Evolutionary conservation across 768 basidiomycete genomes (phyloP).

Genomic region (Hygrophorus russula): DNA sequence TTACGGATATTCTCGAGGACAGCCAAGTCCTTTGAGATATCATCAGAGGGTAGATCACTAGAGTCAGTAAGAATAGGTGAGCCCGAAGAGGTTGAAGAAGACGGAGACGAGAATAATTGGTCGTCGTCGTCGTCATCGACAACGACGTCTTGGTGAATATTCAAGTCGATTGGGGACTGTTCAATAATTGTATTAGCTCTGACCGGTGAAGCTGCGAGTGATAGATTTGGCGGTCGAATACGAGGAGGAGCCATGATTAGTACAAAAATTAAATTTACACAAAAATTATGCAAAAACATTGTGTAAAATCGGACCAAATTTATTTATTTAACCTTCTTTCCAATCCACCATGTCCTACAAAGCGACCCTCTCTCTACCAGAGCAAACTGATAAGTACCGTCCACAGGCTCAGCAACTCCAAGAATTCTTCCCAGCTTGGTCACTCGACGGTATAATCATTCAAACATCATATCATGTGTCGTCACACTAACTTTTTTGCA

Average conservation of each 20-base stretch:
- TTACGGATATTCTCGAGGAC: constrained; percentile 58
- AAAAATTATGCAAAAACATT: too few relatives aligned
- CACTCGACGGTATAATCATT: constrained; percentile 45
- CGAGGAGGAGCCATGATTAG: not conserved
- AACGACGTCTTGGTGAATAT: not conserved
- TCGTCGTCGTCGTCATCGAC: constrained; percentile 2
- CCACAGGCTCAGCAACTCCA: constrained; percentile 49
- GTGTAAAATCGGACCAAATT: too few relatives aligned
- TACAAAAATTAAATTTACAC: too few relatives aligned
- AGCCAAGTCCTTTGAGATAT: constrained; percentile 56
- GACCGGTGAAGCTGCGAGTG: not conserved
- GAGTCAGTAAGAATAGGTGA: constrained; percentile 8
- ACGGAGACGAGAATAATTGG: not conserved
- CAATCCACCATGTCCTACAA: constrained; percentile 44
- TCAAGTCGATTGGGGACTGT: not conserved
- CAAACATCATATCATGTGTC: constrained; percentile 12
- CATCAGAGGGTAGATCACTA: constrained; percentile 33
- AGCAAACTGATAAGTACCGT: constrained; percentile 33
- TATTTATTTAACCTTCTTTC: not conserved
- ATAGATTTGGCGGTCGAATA: constrained; percentile 7
- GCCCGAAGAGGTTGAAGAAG: constrained; percentile 1
- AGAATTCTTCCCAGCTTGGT: constrained; percentile 62
- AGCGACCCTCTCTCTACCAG: constrained; percentile 27
- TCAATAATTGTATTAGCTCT: constrained; percentile 4
- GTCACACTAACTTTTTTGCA: constrained; percentile 12